A percentile compares a stretch with the other conserved stretches of the same genome.
These are phyloP conservation scores for Chaetomiaceae sp. DNA, from an alignment of 2,329 filamentous ascomycete genomes.

Conservation along the genomic window DNA sequence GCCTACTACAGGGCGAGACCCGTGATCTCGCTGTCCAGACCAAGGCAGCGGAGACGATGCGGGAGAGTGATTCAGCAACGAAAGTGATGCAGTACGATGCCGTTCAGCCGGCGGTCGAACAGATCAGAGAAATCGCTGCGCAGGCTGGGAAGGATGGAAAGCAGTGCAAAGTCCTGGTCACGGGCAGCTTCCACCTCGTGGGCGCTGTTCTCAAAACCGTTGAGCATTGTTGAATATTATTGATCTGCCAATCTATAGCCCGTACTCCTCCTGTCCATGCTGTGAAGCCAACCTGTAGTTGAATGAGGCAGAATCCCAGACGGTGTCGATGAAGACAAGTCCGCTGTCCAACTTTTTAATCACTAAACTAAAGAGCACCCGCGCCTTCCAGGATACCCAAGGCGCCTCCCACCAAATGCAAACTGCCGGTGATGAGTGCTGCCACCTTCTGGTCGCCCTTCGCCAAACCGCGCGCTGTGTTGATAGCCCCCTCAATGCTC, in stretches of 20 bases:
- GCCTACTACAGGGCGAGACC: conserved; percentile 43
- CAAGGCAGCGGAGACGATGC: conserved; percentile 18
- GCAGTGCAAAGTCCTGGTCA: conserved; percentile 37
- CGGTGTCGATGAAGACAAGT: conserved; percentile 15
- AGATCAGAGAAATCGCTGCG: conserved; percentile 11
- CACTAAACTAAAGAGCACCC: conserved; percentile 25
- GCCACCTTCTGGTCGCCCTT: conserved; percentile 35
- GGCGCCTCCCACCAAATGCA: conserved; percentile 44
- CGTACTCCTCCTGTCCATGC: not conserved
- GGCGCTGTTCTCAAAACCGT: conserved; percentile 37
- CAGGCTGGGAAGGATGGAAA: conserved; percentile 30
- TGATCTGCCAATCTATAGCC: conserved; percentile 1
- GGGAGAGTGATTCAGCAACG: conserved; percentile 18
- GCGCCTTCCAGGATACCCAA: conserved; percentile 32
- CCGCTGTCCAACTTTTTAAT: not conserved
- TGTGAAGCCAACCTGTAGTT: conserved; percentile 17
- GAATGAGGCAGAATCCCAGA: conserved; percentile 10
- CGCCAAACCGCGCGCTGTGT: conserved; percentile 39
- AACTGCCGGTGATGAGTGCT: conserved; percentile 46
- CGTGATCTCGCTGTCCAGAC: conserved; percentile 59
- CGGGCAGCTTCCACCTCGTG: conserved; percentile 60
- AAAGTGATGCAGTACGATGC: conserved; percentile 7
- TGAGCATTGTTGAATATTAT: conserved; percentile 22
- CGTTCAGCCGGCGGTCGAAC: conserved; percentile 10
- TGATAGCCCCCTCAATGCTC: conserved; percentile 54